These are phyloP conservation scores for Cinchona pubescens DNA, from an alignment of 257 asterid species.

Conservation along the genomic window DNA sequence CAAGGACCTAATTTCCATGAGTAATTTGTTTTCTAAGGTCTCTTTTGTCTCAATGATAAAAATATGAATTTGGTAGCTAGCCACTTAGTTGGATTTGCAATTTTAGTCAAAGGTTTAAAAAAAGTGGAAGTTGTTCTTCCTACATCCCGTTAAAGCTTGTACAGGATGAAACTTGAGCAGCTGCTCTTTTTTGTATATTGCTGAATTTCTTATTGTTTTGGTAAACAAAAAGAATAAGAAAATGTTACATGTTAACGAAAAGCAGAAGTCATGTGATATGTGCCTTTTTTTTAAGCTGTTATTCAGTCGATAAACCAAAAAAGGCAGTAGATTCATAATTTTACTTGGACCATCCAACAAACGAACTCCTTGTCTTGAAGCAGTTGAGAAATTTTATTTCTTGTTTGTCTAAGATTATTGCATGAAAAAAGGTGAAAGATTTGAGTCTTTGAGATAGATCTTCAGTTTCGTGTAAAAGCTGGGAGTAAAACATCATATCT, in stretches of 20 bases:
- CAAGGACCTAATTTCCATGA: no score
- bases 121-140: no score
- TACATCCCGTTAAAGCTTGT: no score
- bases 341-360: slow-evolving; percentile 24
- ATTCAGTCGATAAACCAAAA: not conserved
- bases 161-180: no score
- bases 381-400: slow-evolving; percentile 35
- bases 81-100: no score
- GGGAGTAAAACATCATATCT: slow-evolving; percentile 8
- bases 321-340: not conserved
- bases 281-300: not conserved
- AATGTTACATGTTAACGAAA: not conserved
- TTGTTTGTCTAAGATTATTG: not conserved
- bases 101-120: no score
- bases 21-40: no score
- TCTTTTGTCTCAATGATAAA: no score
- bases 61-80: no score
- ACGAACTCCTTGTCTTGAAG: slow-evolving; percentile 36
- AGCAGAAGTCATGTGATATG: not conserved
- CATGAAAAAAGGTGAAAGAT: not conserved
- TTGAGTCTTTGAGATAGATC: not conserved
- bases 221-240: no score
- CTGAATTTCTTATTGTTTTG: no score
- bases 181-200: no score
- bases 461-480: slow-evolving; percentile 8